Conservation (phyloP, 331 rosid genomes). For the Rosa hybrid region DNA sequence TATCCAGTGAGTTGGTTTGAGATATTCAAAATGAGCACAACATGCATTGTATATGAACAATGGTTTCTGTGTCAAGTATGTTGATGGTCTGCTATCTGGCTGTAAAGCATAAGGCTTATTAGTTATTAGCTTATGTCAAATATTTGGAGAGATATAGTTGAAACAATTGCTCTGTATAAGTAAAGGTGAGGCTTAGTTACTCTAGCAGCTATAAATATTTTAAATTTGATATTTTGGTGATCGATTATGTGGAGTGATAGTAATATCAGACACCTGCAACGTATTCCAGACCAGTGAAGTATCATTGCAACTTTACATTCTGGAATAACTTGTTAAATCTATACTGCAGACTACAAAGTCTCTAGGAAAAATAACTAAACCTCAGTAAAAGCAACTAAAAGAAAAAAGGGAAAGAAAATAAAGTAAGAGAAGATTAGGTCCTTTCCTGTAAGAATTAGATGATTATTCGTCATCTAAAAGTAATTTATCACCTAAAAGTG, state of each 20-base stretch:
- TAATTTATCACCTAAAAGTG: not conserved
- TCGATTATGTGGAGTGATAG: not conserved
- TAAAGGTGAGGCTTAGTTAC: constrained; percentile 2
- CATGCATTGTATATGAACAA: not conserved
- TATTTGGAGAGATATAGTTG: not conserved
- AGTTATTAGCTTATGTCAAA: not conserved
- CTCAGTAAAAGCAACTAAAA: not conserved
- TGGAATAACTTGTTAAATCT: not conserved
- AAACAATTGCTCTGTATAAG: not conserved
- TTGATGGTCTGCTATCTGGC: not conserved
- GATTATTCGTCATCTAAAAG: not conserved
- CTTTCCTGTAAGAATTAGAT: not conserved
- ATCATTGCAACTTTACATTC: not conserved
- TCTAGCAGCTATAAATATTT: not conserved
- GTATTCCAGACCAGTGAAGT: not conserved
- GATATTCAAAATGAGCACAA: too few species aligned
- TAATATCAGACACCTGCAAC: not conserved
- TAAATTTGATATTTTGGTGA: not conserved
- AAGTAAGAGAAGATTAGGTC: not conserved
- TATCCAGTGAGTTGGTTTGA: not conserved
- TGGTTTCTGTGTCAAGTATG: not conserved
- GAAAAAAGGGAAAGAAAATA: not conserved
- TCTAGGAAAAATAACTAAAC: not conserved
- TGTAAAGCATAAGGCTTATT: not conserved
- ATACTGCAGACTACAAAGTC: not conserved